These are phyloP conservation scores for Hanseniaspora occidentalis DNA, from an alignment of 805 yeast genomes.

Conservation along the genomic window DNA sequence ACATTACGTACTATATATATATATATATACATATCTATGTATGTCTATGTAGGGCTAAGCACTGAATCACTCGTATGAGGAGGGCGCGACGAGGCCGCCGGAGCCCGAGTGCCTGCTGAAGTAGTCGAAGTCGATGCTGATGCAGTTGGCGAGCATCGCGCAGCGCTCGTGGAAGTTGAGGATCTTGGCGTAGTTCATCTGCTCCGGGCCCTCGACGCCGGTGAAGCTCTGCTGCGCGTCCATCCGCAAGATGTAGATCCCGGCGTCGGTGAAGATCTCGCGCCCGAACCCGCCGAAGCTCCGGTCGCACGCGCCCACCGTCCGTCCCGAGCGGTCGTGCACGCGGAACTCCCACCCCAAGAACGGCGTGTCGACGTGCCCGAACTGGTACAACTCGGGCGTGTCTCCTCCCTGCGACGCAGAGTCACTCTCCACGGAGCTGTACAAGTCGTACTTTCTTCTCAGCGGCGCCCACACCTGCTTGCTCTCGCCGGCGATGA, in stretches of 20 bases:
- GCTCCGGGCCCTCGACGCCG: slow-evolving; percentile 38
- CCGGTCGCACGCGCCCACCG: slow-evolving; percentile 71
- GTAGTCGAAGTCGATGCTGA: slow-evolving; percentile 90
- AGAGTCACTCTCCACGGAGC: slow-evolving; percentile 22
- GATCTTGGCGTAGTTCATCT: slow-evolving; percentile 20
- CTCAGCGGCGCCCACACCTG: slow-evolving; percentile 97
- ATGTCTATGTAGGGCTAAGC: slow-evolving; percentile 1
- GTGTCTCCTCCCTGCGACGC: slow-evolving; percentile 23
- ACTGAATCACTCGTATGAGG: background rate
- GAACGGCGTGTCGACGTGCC: slow-evolving; percentile 77
- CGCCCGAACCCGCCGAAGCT: slow-evolving; percentile 94
- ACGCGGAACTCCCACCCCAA: slow-evolving; percentile 81
- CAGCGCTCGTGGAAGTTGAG: slow-evolving; percentile 77
- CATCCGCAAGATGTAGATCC: slow-evolving; percentile 79
- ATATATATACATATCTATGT: background rate
- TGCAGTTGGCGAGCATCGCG: slow-evolving; percentile 72
- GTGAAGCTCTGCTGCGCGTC: slow-evolving; percentile 52
- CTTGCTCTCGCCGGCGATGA: slow-evolving; percentile 67
- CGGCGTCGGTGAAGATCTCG: slow-evolving; percentile 89
- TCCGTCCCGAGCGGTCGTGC: slow-evolving; percentile 38
- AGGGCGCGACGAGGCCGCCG: slow-evolving; percentile 27
- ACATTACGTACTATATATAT: background rate
- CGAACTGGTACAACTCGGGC: slow-evolving; percentile 55
- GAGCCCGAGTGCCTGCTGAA: slow-evolving; percentile 82
- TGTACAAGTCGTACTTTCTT: slow-evolving; percentile 71